Percentiles rank a stretch among this genome's conserved stretches.
Evolutionary conservation across 106 monocot genomes (phyloP).

Genomic region (Chionographis japonica): DNA sequence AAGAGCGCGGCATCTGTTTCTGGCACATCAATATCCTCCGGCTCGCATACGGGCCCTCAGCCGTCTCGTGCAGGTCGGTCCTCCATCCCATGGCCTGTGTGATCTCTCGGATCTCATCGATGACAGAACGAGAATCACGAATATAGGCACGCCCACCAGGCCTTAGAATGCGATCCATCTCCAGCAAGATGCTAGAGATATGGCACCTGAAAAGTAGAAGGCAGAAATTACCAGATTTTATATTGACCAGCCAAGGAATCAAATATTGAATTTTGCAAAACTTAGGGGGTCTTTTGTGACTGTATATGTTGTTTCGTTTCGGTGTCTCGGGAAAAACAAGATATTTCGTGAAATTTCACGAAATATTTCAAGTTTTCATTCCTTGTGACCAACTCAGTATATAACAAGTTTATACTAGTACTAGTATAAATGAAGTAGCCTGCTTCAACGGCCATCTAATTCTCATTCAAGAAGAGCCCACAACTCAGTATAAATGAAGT

Average conservation of each 20-base stretch:
- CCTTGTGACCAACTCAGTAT: too few species aligned
- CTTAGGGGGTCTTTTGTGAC: too few species aligned
- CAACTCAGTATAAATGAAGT: too few species aligned
- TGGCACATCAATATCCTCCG: slow-evolving; percentile 58
- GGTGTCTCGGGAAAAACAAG: too few species aligned
- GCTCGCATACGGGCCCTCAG: slow-evolving; percentile 71
- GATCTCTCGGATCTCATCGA: slow-evolving; percentile 47
- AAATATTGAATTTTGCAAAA: too few species aligned
- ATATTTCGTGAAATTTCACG: too few species aligned
- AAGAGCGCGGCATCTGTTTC: slow-evolving; percentile 27
- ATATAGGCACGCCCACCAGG: slow-evolving; percentile 75
- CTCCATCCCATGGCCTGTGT: slow-evolving; percentile 77
- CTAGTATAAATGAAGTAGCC: too few species aligned
- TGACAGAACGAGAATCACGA: slow-evolving; percentile 38
- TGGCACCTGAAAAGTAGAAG: slow-evolving; percentile 55
- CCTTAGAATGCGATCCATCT: slow-evolving; percentile 81
- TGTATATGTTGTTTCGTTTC: too few species aligned
- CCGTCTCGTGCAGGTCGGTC: slow-evolving; percentile 47
- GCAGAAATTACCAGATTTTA: neutral
- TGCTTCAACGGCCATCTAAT: too few species aligned
- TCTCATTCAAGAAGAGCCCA: too few species aligned
- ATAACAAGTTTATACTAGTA: too few species aligned
- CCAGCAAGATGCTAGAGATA: slow-evolving; percentile 61
- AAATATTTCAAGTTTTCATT: neutral
- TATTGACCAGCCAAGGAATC: too few species aligned